Evolutionary conservation across 441 rosid genomes (phyloP).

Genomic region (Erysimum cheiri): DNA sequence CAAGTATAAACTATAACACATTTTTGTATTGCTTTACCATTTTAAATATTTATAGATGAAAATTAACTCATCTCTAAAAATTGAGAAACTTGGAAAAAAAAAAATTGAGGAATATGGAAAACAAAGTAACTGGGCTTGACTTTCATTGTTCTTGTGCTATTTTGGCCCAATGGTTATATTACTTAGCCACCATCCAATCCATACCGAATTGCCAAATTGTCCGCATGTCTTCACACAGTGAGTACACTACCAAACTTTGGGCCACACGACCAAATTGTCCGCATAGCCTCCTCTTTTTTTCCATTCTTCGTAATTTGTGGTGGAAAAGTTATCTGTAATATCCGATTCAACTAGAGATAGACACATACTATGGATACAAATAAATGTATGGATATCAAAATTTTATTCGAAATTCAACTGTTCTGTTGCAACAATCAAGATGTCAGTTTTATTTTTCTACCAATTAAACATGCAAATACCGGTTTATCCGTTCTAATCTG

Average conservation of each 20-base stretch:
- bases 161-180: background rate
- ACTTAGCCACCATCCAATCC: background rate
- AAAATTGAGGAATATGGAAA: background rate
- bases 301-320: background rate
- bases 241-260: conserved; percentile 14
- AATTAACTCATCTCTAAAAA: background rate
- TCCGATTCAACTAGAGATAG: background rate
- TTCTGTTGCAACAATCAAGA: background rate
- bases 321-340: background rate
- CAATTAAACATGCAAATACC: background rate
- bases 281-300: background rate
- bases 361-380: background rate
- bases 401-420: background rate
- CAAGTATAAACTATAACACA: too few species aligned
- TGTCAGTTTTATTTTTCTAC: background rate
- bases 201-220: background rate
- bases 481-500: background rate
- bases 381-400: background rate
- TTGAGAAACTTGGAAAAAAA: background rate
- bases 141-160: background rate
- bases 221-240: background rate
- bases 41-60: background rate
- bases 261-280: background rate
- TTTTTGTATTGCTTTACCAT: background rate
- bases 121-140: background rate